A percentile compares a stretch with the other conserved stretches of the same genome.
These are phyloP conservation scores for Phytophthora podocarpi DNA, from an alignment of 352 stramenopile genomes.

Conservation along the genomic window DNA sequence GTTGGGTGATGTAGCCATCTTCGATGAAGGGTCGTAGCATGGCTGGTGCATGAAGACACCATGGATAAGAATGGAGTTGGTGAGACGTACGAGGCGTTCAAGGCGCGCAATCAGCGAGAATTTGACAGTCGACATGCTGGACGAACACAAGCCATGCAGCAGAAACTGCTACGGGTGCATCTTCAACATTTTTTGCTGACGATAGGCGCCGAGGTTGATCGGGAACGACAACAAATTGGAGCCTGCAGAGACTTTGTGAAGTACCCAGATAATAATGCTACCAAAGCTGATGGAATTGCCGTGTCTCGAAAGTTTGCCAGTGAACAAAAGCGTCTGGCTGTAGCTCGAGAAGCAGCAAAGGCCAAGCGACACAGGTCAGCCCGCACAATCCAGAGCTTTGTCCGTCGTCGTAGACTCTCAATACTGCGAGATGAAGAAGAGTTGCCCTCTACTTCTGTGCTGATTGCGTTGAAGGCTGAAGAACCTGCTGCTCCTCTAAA, in stretches of 20 bases:
- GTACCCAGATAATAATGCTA: background rate
- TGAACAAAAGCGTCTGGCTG: slow-evolving; percentile 25
- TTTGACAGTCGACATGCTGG: slow-evolving; percentile 23
- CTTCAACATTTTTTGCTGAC: slow-evolving; percentile 34
- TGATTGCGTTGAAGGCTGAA: slow-evolving; percentile 20
- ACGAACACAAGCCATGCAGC: slow-evolving; percentile 5
- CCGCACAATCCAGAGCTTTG: slow-evolving; percentile 9
- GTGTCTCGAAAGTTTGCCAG: slow-evolving; percentile 9
- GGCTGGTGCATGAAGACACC: too few relatives aligned
- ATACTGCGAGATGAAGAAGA: slow-evolving; percentile 19
- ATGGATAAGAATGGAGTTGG: slow-evolving; percentile 10
- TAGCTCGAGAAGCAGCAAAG: slow-evolving; percentile 15
- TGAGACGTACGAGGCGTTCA: slow-evolving; percentile 35
- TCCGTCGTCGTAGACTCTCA: slow-evolving; percentile 1
- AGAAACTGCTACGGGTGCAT: slow-evolving; percentile 35
- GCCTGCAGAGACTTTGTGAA: background rate
- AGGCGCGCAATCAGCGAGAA: slow-evolving; percentile 15
- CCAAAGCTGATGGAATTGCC: background rate
- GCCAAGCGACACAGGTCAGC: slow-evolving; percentile 13
- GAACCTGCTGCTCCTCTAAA: background rate
- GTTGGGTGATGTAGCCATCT: slow-evolving; percentile 30
- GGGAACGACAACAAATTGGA: background rate
- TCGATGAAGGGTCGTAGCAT: slow-evolving; percentile 23
- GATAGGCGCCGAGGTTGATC: slow-evolving; percentile 6
- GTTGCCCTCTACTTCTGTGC: slow-evolving; percentile 25